Base-by-base conservation (phyloP, 2,329 filamentous ascomycete genomes). In the Claviceps sorghi region DNA sequence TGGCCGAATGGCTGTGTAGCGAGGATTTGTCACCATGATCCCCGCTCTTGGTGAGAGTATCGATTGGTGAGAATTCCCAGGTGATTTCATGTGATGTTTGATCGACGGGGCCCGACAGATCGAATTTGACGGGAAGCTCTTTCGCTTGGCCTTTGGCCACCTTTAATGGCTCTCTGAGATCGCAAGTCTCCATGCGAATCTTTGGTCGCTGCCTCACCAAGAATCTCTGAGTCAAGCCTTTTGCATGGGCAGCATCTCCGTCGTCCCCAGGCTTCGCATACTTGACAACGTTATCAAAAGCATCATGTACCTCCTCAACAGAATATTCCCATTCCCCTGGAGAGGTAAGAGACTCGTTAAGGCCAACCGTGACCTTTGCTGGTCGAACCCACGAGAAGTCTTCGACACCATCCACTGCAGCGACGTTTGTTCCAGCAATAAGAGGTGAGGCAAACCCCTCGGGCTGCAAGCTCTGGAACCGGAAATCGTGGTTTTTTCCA, bases 391-490 rank as follows among this genome's bases (percentile, higher is more conserved):
- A 97, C 0, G 84, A 82, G 36, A 86, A 75, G 58, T 91, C 85
- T 47, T 85, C 75, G 32, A 79, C 74, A 43, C 73, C 69, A 49
- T 84, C 74, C 38, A 87, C 62, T 43, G 84, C 71, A 43, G 89
- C 64, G 19, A 75, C 76, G 21, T 76, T 76, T 1, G 78, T 74
- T 45, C 80, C 75, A 49, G 77, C 77, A n/a, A 85, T 69, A 38
- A 95, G 72, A 1, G 89, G 88, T 1, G 88, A 95, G 3, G 78
- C 74, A 61, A 90, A 84, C 38, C 87, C 86, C 48, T 96, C 89
- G 0, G 93, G 90, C 60, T 95, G 90, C 45, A 98, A 80, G 61
- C 88, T 95, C 67, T 97, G 90, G 60, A 95, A 91, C 56, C 91
- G 88, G 58, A 90, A 88, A 55, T 86, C 87, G 59, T 84, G 83